Evolutionary conservation across 2,329 filamentous ascomycete species (phyloP), one percentile per base, ranked within the genome.

Genomic region (Septoria linicola): DNA sequence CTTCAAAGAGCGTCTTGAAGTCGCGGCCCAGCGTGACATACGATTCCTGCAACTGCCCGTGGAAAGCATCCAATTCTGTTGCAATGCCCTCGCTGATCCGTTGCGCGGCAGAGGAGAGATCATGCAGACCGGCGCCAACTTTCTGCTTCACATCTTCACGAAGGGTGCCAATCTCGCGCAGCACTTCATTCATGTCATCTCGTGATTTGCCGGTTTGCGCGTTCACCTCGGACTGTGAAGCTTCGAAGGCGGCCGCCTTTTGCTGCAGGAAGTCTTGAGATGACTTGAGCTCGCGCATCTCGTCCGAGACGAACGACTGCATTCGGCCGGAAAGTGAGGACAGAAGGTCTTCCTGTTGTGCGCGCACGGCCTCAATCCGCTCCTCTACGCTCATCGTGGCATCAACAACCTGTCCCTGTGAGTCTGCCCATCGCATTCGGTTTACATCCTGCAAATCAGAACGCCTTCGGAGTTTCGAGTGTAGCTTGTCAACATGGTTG

Each of bases 91-190:
- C 87, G 0, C 90, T 89, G 56, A 97, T 96, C 49, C 87, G 84
- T 70, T 92, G 89, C 1, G 92, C 90, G 8, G 91, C 89, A 8
- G 80, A 80, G 2, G 90, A 90, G 17, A 97, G 82, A 20, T 89
- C 84, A 63, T 89, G 85, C 36, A 97, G 76, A 7, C 91, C 92
- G 64, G 90, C 84, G 2, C 89, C 88, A 41, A 97, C 88, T 55
- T 87, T 86, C 41, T 81, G 77, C 74, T 96, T 96, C 44, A 97
- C 89, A 46, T 88, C 85, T 67, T 96, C 88, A 17, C 92, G 83
- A 19, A 97, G 78, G n/a, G 81, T 83, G 67, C 91, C 91, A 68
- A 97, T 96, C 67, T 95, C 92, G 63, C 93, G 88, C 8, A 99
- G 77, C 1, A 96, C 85, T n/a, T 81, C 76, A 62, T 96, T 91